These are phyloP conservation scores for Fraxinus nigra DNA, from an alignment of 305 asterid species.

Conservation along the genomic window DNA sequence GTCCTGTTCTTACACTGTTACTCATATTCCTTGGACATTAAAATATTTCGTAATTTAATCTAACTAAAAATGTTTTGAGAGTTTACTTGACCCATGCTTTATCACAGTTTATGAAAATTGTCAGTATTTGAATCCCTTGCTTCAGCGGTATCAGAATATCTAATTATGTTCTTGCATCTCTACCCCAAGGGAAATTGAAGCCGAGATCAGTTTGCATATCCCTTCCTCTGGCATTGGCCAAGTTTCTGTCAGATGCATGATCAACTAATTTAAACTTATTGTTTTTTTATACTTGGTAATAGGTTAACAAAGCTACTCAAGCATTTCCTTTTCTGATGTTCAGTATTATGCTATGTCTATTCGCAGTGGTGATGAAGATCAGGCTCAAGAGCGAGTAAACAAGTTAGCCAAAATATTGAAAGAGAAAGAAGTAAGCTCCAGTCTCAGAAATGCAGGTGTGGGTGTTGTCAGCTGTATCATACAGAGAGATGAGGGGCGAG, in stretches of 20 bases:
- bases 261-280: not conserved
- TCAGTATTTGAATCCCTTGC: conserved; percentile 7
- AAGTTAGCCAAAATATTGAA: conserved; percentile 86
- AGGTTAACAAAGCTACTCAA: not conserved
- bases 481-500: conserved; percentile 98
- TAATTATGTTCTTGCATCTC: conserved; percentile 1
- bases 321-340: conserved; percentile 2
- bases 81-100: conserved; percentile 1
- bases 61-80: not conserved
- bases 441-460: conserved; percentile 83
- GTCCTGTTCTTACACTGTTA: not conserved
- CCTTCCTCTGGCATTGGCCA: conserved; percentile 3
- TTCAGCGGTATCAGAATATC: conserved; percentile 8
- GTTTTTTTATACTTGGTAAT: not conserved
- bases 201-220: not conserved
- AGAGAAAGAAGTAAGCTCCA: conserved; percentile 82
- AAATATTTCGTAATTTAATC: not conserved
- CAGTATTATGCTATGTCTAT: conserved; percentile 15
- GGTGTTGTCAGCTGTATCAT: conserved; percentile 89
- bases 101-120: not conserved
- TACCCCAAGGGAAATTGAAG: not conserved
- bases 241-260: not conserved
- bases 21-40: not conserved
- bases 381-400: conserved; percentile 95
- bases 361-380: conserved; percentile 97